A percentile compares a stretch with the other conserved stretches of the same genome.
Evolutionary conservation across 495 filamentous ascomycete species (phyloP).

Genomic region (Hyaloscypha finlandica): DNA sequence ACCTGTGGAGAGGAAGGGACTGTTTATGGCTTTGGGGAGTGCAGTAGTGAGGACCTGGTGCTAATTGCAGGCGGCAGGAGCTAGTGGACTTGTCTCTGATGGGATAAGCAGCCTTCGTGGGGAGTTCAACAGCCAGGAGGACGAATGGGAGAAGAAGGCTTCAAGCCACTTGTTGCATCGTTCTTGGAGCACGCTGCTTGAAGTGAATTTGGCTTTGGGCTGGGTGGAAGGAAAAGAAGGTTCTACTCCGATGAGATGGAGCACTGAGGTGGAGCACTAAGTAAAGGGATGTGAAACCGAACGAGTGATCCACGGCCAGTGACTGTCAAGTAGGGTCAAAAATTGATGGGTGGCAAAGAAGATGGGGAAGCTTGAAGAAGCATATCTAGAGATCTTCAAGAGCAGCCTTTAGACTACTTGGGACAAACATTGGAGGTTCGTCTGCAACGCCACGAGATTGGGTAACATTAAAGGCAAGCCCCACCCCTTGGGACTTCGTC

Average conservation of each 20-base stretch:
- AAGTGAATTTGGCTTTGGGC: slow-evolving; percentile 10
- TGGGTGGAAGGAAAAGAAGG: slow-evolving; percentile 20
- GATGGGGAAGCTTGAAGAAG: slow-evolving; percentile 27
- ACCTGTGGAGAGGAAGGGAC: slow-evolving; percentile 23
- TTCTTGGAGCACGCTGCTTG: slow-evolving; percentile 11
- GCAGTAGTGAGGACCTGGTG: slow-evolving; percentile 30
- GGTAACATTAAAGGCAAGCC: slow-evolving; percentile 29
- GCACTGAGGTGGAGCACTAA: not conserved
- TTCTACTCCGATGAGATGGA: slow-evolving; percentile 8
- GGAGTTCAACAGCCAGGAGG: slow-evolving; percentile 22
- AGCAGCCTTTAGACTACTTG: slow-evolving; percentile 15
- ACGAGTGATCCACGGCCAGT: slow-evolving; percentile 4
- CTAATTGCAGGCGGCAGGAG: slow-evolving; percentile 34
- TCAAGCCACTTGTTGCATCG: slow-evolving; percentile 30
- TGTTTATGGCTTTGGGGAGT: slow-evolving; percentile 21
- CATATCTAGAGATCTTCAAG: slow-evolving; percentile 25
- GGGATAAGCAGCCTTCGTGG: slow-evolving; percentile 27
- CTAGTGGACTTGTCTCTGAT: slow-evolving; percentile 27
- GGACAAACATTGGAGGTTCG: slow-evolving; percentile 28
- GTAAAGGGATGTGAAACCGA: not conserved
- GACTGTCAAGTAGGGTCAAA: not conserved
- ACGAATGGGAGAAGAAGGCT: slow-evolving; percentile 30
- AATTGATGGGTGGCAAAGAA: slow-evolving; percentile 16
- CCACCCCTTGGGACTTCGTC: slow-evolving; percentile 21
- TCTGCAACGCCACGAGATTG: slow-evolving; percentile 33